phyloP scores from a whole-genome alignment of 257 asterid species.

The Jaltomata sinuosa region DNA sequence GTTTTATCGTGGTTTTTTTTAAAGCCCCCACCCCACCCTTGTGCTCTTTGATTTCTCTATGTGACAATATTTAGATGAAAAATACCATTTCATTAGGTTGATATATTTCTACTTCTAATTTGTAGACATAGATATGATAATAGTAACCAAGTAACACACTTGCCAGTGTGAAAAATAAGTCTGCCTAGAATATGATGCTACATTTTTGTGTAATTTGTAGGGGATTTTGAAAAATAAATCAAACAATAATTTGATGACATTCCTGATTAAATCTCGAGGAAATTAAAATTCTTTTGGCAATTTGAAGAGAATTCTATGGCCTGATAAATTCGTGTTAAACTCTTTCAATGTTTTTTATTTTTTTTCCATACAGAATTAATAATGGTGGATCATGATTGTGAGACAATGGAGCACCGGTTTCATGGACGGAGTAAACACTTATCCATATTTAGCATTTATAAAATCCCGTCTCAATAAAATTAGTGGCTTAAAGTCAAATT shows the following conservation, averaged over 20 bases:
- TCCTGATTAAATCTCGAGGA: background rate
- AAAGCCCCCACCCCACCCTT: background rate
- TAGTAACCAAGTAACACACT: background rate
- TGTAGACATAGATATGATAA: background rate
- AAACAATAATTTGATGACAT: background rate
- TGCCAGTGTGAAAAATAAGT: background rate
- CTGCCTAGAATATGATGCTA: background rate
- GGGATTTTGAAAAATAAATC: too few species aligned
- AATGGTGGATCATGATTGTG: too few species aligned
- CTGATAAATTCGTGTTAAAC: too few species aligned
- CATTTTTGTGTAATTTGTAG: too few species aligned
- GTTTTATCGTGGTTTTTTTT: background rate
- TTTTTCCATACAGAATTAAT: too few species aligned
- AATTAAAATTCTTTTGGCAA: too few species aligned
- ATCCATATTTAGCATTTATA: too few species aligned
- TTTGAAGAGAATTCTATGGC: background rate
- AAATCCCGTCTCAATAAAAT: too few species aligned
- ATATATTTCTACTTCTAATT: background rate
- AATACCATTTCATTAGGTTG: background rate
- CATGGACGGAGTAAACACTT: too few species aligned
- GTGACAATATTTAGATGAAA: background rate
- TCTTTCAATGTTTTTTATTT: too few species aligned
- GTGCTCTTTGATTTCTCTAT: background rate
- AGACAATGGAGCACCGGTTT: too few species aligned
- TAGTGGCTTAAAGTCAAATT: too few species aligned